Evolutionary conservation across 2,329 filamentous ascomycete genomes (phyloP), one percentile per base, ranked within the genome.

Genomic region (Akanthomyces muscarius): DNA sequence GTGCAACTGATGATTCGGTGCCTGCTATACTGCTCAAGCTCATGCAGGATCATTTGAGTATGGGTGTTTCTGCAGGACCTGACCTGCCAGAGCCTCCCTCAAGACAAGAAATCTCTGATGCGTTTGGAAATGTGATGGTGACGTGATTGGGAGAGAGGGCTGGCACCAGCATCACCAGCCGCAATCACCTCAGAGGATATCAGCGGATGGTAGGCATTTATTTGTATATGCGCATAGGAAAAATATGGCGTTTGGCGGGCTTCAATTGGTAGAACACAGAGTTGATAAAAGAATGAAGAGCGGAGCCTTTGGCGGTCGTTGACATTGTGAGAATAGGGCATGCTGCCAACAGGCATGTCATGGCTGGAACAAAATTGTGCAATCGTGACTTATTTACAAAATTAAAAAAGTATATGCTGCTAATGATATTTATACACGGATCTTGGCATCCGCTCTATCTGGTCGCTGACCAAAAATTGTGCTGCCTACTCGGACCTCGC

Each of bases 401-500:
- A 8, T 23, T 42, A 5, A 42, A 44, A 28, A 13, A 38, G 6
- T 38, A 36, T 38, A 16, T 47, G 38, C 28, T 7, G 59, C 42
- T 28, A 3, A 30, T 38, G 38, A 13, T 59, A 45, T 68, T 25
- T 73, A 83, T 47, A 76, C 79, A 55, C 78, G 80, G 52, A 95
- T 80, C 76, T 89, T 89, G 3, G 91, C 91, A 76, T 96, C 90
- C 55, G 85, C 85, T 82, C 89, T 96, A 44, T 85, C 81, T 18
- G 92, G 92, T 71, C 95, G 83, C 71, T 87, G 80, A 1, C 95
- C 95, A 74, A 99, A 99, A 63, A 99, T 97, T 2, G 91, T 94
- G 72, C 92, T 98, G 1, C 95, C 95, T 10, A 99, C 86, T 63
- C 95, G 84, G 6, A 99, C 93, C 81, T 98, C 92, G 69, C 86